Evolutionary conservation across 805 yeast species (phyloP).

Genomic region (Scheffersomyces spartinae): DNA sequence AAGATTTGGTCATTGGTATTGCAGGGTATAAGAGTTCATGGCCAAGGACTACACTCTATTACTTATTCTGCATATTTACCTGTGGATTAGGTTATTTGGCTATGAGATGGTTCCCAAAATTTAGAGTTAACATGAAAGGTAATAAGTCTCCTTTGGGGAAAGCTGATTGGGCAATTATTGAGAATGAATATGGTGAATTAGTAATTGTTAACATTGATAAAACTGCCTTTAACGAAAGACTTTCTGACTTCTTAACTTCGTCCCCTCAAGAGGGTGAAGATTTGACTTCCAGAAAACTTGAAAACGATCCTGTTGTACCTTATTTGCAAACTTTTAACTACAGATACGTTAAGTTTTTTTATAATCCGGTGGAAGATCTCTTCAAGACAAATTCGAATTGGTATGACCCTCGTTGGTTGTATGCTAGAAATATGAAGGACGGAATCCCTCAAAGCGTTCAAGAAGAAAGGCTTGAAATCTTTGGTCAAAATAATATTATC

Average conservation of each 20-base stretch:
- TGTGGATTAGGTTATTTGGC: constrained; percentile 64
- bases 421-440: constrained; percentile 38
- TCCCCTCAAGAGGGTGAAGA: constrained; percentile 7
- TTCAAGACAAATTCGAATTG: constrained; percentile 78
- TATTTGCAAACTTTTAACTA: constrained; percentile 62
- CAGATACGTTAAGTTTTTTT: constrained; percentile 72
- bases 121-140: constrained; percentile 59
- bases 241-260: constrained; percentile 52
- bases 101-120: constrained; percentile 79
- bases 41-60: constrained; percentile 36
- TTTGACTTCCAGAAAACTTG: no score
- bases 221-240: constrained; percentile 54
- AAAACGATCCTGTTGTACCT: constrained; percentile 58
- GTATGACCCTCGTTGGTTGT: constrained; percentile 74
- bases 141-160: constrained; percentile 55
- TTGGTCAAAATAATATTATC: constrained; percentile 67
- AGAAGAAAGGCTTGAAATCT: constrained; percentile 59
- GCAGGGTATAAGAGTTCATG: constrained; percentile 69
- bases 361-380: constrained; percentile 79
- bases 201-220: constrained; percentile 45
- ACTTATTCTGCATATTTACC: constrained; percentile 42
- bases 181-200: constrained; percentile 87
- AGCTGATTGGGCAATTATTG: constrained; percentile 89
- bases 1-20: constrained; percentile 86
- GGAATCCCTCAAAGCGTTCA: constrained; percentile 66